phyloP scores from a whole-genome alignment of 73 alveolate species.

The Urostyla sp. region DNA sequence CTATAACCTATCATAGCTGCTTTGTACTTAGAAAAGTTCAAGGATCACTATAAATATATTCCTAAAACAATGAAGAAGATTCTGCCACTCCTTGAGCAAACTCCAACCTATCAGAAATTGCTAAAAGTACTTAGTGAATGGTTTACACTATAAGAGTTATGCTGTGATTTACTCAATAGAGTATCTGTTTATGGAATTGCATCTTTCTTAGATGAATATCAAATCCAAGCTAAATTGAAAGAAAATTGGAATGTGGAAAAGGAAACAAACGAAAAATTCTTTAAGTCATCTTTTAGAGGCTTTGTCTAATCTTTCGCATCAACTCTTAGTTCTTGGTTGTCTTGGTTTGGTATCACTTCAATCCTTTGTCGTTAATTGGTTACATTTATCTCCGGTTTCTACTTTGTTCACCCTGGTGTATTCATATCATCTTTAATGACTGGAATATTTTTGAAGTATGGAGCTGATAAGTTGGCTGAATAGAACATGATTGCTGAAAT shows the following conservation, averaged over 20 bases:
- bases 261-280: too few relatives aligned
- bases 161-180: slow-evolving; percentile 18
- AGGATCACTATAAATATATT: neutral
- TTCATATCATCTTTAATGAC: slow-evolving; percentile 9
- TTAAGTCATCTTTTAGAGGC: neutral
- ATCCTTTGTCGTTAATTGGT: neutral
- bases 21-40: neutral
- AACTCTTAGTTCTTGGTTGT: neutral
- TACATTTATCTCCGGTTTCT: neutral
- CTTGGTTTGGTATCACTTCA: slow-evolving; percentile 25
- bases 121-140: neutral
- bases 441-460: neutral
- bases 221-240: neutral
- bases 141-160: slow-evolving; percentile 12
- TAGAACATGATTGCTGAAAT: neutral
- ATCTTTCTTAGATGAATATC: neutral
- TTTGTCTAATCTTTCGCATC: neutral
- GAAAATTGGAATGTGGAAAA: slow-evolving; percentile 1
- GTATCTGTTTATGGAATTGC: slow-evolving; percentile 5
- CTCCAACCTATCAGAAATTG: neutral
- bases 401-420: slow-evolving; percentile 28
- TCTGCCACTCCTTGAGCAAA: neutral
- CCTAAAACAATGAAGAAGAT: neutral
- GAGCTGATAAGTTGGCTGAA: slow-evolving; percentile 23
- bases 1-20: neutral